Evolutionary conservation across 106 monocot species (phyloP).

Genomic region (Dendrobium chrysotoxum): DNA sequence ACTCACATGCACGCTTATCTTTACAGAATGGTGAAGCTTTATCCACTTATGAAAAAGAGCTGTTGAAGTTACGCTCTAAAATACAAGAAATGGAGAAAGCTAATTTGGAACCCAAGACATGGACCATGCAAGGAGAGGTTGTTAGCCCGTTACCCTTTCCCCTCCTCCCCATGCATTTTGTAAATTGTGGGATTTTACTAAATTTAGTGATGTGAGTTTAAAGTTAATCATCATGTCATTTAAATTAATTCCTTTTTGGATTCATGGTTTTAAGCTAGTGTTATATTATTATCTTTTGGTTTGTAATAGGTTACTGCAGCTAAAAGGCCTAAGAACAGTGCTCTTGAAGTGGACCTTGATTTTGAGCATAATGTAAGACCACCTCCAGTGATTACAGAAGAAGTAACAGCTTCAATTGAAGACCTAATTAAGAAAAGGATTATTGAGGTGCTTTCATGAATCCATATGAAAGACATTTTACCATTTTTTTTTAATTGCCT

Average conservation of each 20-base stretch:
- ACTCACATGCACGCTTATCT: constrained; percentile 2
- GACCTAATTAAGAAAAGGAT: constrained; percentile 83
- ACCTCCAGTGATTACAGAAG: constrained; percentile 69
- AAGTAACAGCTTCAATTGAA: constrained; percentile 79
- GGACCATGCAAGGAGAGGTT: constrained; percentile 99
- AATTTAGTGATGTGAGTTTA: background rate
- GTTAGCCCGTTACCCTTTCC: background rate
- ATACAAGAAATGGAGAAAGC: constrained; percentile 89
- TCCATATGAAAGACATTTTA: background rate
- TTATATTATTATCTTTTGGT: background rate
- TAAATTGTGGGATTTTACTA: background rate
- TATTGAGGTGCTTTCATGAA: constrained; percentile 55
- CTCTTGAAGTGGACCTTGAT: constrained; percentile 92
- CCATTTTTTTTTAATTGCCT: background rate
- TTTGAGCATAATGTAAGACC: constrained; percentile 80
- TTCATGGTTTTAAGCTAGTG: background rate
- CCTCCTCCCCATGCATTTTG: background rate
- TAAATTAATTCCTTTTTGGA: background rate
- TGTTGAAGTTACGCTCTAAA: constrained; percentile 40
- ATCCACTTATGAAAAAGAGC: constrained; percentile 73
- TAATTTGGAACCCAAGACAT: constrained; percentile 68
- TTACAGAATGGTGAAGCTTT: constrained; percentile 39
- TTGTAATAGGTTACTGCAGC: constrained; percentile 71
- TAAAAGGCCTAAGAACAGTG: constrained; percentile 93
- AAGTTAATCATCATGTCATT: background rate